phyloP scores from a whole-genome alignment of 129 eudicot species.

The Lactuca sativa region DNA sequence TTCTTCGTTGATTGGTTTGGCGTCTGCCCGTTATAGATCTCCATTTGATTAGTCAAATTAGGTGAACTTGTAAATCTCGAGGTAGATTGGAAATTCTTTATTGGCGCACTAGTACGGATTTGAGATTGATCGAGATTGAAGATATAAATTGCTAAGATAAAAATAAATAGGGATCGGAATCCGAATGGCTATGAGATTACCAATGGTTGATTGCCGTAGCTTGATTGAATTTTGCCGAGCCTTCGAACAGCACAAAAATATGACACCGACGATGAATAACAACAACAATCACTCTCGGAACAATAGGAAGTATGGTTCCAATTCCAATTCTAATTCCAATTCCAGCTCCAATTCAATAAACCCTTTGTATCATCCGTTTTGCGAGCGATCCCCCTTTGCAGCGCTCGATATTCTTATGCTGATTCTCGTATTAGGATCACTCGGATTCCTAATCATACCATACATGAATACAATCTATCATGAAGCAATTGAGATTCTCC shows the following conservation, averaged over 20 bases:
- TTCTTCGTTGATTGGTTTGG: background rate
- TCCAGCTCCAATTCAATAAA: constrained; percentile 28
- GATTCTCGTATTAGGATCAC: constrained; percentile 40
- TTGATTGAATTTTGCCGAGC: constrained; percentile 52
- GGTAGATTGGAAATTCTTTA: constrained; percentile 6
- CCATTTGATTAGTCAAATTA: background rate
- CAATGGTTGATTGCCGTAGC: constrained; percentile 53
- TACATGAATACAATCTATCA: constrained; percentile 34
- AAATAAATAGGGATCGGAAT: background rate
- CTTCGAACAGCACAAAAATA: constrained; percentile 34
- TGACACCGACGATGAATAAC: constrained; percentile 5
- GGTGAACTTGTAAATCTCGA: constrained; percentile 1
- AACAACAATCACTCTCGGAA: constrained; percentile 10
- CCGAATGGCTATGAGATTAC: constrained; percentile 33
- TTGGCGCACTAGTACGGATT: background rate
- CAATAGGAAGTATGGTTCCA: constrained; percentile 6
- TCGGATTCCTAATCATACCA: constrained; percentile 44
- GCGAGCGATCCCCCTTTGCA: constrained; percentile 48
- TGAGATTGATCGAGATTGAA: constrained; percentile 2
- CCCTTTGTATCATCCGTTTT: constrained; percentile 39
- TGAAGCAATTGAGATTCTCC: constrained; percentile 28
- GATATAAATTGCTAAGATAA: too few relatives aligned
- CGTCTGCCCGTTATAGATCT: background rate
- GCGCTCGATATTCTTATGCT: constrained; percentile 44
- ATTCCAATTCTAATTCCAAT: background rate